Base-by-base conservation (phyloP, 1,284 basidiomycete species). In the Somion occarium region DNA sequence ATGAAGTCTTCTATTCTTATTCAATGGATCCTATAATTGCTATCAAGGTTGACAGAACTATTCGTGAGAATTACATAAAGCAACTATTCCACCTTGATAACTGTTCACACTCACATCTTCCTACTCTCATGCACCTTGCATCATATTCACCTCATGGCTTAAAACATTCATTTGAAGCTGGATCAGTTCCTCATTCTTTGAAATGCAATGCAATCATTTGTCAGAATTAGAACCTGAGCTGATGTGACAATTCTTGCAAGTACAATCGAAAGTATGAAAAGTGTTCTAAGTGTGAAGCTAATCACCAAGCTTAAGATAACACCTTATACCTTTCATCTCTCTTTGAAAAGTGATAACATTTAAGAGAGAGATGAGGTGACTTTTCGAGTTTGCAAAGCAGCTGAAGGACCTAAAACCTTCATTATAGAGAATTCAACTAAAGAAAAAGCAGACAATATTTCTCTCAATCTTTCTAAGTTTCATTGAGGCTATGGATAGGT, bases 381-480 rank as follows among this genome's bases (percentile, higher is more conserved):
- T 7, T 15, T 7, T 34, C 30, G 15, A 34, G 30, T 34, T 7
- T 7, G 15, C 30, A 34, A 34, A 15, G 30, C 43, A 9, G 7
- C 15, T 15, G 30, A 34, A 15, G 30, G 30, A 15, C 44, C 44
- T n/a, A n/a, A n/a, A n/a, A n/a, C n/a, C n/a, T n/a, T n/a, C n/a
- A n/a, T n/a, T n/a, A n/a, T n/a, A 15, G 13, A 18, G 20, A 49
- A 46, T 3, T 51, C 48, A 1, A 5, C 18, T 2, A 23, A 39
- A 9, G 61, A 64, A 30, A 43, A 15, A 34, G 15, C 60, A 2
- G 12, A 43, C 0, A 62, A 66, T 25, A 43, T 49, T 2, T 13
- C 7, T 34, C 7, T 34, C 15, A 15, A 7, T 34, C 15, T 34
- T 7, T 15, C 30, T 34, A 34, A 34, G 30, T 34, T 34, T 34